These are phyloP conservation scores for Hypoxylon sp. DNA, from an alignment of 2,329 filamentous ascomycete species.

Conservation along the genomic window DNA sequence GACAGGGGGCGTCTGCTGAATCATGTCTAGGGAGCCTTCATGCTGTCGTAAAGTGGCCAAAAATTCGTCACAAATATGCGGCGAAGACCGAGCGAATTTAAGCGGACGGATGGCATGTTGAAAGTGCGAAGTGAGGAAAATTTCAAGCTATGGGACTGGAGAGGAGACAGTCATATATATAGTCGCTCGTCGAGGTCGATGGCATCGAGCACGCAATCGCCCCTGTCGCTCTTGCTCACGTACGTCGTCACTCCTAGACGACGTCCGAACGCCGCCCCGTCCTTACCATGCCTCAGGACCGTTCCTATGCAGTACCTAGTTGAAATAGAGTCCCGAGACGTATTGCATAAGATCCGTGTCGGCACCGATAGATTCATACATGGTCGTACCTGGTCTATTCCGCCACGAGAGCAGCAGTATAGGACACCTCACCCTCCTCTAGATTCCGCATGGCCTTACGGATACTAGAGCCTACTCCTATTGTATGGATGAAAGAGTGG, in stretches of 20 bases:
- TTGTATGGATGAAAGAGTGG: too few species aligned
- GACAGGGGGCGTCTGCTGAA: conserved; percentile 1
- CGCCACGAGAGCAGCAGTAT: background rate
- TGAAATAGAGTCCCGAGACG: background rate
- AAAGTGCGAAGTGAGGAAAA: conserved; percentile 6
- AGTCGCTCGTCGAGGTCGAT: conserved; percentile 21
- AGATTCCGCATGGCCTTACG: background rate
- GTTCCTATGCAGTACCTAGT: too few species aligned
- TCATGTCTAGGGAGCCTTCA: background rate
- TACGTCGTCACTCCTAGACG: too few species aligned
- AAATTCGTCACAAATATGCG: conserved; percentile 15
- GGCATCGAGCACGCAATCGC: conserved; percentile 30
- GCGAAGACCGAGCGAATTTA: conserved; percentile 17
- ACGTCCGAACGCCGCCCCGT: too few species aligned
- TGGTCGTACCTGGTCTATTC: background rate
- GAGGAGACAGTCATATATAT: conserved; percentile 22
- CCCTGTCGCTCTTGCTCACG: conserved; percentile 15
- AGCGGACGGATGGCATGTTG: background rate
- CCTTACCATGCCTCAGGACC: too few species aligned
- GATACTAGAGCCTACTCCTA: background rate
- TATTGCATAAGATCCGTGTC: too few species aligned
- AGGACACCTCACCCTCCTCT: background rate
- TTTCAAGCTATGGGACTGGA: conserved; percentile 6
- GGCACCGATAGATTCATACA: background rate
- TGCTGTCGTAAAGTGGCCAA: conserved; percentile 2